These are phyloP conservation scores for Mucor mucedo DNA, from an alignment of 371 early-diverging fungal species.

Conservation along the genomic window DNA sequence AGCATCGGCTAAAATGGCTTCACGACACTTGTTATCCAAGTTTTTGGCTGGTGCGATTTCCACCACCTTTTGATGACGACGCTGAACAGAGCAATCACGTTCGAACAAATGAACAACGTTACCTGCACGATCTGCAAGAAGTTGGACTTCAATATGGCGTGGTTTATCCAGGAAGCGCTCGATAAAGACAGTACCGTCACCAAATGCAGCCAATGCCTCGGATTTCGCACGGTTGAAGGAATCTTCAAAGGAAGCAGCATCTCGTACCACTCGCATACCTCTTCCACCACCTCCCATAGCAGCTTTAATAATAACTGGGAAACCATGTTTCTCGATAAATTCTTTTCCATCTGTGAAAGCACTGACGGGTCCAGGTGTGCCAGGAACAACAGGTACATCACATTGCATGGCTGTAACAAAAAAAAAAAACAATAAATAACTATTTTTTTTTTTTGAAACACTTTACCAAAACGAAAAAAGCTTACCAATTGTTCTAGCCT, in stretches of 20 bases:
- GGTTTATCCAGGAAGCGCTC: slow-evolving; percentile 92
- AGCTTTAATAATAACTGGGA: slow-evolving; percentile 96
- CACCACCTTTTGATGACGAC: slow-evolving; percentile 97
- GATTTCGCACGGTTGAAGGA: slow-evolving; percentile 84
- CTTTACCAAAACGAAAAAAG: slow-evolving; percentile 7
- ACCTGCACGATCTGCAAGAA: slow-evolving; percentile 87
- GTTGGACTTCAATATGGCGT: slow-evolving; percentile 95
- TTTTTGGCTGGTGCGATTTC: slow-evolving; percentile 91
- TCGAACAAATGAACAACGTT: slow-evolving; percentile 89
- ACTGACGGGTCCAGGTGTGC: slow-evolving; percentile 85
- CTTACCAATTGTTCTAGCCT: slow-evolving; percentile 81
- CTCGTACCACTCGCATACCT: slow-evolving; percentile 93
- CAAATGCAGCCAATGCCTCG: slow-evolving; percentile 90
- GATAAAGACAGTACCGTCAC: slow-evolving; percentile 92
- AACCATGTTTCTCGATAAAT: slow-evolving; percentile 82
- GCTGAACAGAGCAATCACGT: slow-evolving; percentile 97
- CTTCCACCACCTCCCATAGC: slow-evolving; percentile 98
- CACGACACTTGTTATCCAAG: slow-evolving; percentile 65
- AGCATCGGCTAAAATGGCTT: slow-evolving; percentile 85
- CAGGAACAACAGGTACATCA: slow-evolving; percentile 83
- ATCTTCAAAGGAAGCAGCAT: slow-evolving; percentile 62
- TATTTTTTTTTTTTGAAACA: slow-evolving; percentile 25
- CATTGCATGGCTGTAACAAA: slow-evolving; percentile 68
- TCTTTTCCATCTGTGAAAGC: slow-evolving; percentile 65
- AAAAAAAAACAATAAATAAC: not conserved